These are phyloP conservation scores for Zygotorulaspora florentina DNA, from an alignment of 805 yeast species.

Conservation along the genomic window DNA sequence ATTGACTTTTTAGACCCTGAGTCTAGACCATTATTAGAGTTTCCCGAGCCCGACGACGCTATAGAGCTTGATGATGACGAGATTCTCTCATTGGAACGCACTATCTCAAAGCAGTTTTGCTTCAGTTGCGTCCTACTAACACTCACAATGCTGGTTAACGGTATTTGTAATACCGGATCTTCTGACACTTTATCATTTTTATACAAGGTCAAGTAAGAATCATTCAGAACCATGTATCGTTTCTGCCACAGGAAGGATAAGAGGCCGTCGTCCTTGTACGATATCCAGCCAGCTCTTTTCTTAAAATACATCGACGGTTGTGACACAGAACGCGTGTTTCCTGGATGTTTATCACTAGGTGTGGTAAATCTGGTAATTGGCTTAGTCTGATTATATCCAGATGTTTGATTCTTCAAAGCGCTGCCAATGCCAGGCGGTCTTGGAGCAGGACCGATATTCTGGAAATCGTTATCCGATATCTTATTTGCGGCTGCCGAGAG, in stretches of 20 bases:
- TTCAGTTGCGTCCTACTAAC: constrained; percentile 66
- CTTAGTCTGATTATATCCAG: constrained; percentile 35
- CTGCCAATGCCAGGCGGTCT: constrained; percentile 40
- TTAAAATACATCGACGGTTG: constrained; percentile 18
- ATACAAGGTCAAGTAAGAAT: constrained; percentile 68
- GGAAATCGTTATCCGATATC: constrained; percentile 45
- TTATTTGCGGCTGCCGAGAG: constrained; percentile 44
- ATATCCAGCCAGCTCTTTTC: constrained; percentile 68
- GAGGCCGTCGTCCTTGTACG: constrained; percentile 87
- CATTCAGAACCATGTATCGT: constrained; percentile 72
- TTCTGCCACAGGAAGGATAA: constrained; percentile 91
- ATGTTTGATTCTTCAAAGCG: constrained; percentile 9
- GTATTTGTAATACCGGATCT: constrained; percentile 49
- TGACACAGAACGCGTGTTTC: constrained; percentile 13
- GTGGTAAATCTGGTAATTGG: constrained; percentile 35
- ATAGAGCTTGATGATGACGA: constrained; percentile 21
- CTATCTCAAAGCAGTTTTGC: constrained; percentile 78
- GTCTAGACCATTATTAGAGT: constrained; percentile 17
- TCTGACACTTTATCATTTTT: constrained; percentile 52
- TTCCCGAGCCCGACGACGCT: constrained; percentile 12
- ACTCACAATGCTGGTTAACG: constrained; percentile 55
- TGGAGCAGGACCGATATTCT: constrained; percentile 55
- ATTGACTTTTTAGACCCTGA: constrained; percentile 51
- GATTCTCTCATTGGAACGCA: constrained; percentile 41
- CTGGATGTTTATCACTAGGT: constrained; percentile 37